Evolutionary conservation across 192 early-diverging fungal genomes (phyloP).

Genomic region (Rhizophagus clarus): DNA sequence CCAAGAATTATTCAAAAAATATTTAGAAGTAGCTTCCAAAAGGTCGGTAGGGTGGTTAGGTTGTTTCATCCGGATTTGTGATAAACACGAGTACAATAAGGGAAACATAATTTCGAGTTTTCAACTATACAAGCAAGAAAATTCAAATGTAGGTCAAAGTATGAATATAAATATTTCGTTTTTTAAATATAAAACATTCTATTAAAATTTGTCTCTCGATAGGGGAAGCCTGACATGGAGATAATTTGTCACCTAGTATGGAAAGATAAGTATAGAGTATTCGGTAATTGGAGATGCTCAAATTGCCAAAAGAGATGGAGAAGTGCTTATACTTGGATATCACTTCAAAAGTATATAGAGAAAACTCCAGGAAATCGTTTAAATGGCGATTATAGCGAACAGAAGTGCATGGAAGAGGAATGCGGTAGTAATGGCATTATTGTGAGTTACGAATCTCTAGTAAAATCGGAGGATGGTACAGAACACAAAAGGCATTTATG

Average conservation of each 20-base stretch:
- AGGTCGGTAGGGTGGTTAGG: too few relatives aligned
- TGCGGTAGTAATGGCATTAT: neutral
- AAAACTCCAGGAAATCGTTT: neutral
- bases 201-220: too few relatives aligned
- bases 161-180: too few relatives aligned
- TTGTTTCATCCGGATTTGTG: neutral
- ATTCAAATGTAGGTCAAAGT: neutral
- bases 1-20: neutral
- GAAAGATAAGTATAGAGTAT: conserved; percentile 2
- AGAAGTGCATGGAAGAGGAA: conserved; percentile 5
- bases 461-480: neutral
- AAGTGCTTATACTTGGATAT: conserved; percentile 33
- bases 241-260: neutral
- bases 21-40: too few relatives aligned
- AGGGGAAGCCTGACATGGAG: neutral
- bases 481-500: neutral
- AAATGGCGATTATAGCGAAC: neutral
- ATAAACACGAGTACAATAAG: neutral
- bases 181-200: too few relatives aligned
- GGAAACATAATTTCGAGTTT: neutral
- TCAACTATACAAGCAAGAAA: neutral
- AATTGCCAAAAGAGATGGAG: conserved; percentile 8
- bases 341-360: conserved; percentile 25
- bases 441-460: neutral
- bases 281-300: conserved; percentile 2